Conservation (phyloP, 202 grass and related monocot genomes). For the Carex sylvatica region DNA sequence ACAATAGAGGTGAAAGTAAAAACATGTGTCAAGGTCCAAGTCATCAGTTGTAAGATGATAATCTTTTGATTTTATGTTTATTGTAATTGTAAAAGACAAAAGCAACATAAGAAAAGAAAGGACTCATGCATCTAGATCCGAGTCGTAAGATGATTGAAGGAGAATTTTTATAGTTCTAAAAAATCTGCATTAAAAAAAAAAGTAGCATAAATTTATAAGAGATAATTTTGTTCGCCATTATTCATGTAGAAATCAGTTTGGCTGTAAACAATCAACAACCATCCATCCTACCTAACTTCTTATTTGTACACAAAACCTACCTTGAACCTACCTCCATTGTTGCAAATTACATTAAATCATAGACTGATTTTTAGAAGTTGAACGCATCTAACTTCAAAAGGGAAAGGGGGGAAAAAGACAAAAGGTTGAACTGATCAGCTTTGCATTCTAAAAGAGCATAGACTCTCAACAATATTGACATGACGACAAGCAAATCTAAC, state of each 20-base stretch:
- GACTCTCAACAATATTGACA: not conserved
- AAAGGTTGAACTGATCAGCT: not conserved
- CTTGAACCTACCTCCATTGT: slow-evolving; percentile 13
- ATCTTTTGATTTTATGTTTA: not conserved
- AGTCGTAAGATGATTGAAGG: not conserved
- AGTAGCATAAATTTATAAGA: not conserved
- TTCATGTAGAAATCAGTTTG: not conserved
- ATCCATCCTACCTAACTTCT: slow-evolving; percentile 26
- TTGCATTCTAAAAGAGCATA: not conserved
- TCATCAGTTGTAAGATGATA: too few species aligned
- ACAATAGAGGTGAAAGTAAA: too few species aligned
- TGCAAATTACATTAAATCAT: not conserved
- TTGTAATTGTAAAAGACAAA: not conserved
- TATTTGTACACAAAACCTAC: slow-evolving; percentile 6
- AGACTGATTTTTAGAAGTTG: not conserved
- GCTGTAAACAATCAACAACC: slow-evolving; percentile 12
- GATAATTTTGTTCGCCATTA: not conserved
- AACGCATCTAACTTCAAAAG: not conserved
- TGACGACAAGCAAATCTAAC: not conserved
- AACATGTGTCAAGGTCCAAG: too few species aligned
- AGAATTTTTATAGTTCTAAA: not conserved
- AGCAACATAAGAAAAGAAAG: not conserved
- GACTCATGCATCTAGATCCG: not conserved
- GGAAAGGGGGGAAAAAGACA: not conserved
- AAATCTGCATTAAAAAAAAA: not conserved